Conservation (phyloP, 805 yeast genomes). For the Schwanniomyces yamadae region DNA sequence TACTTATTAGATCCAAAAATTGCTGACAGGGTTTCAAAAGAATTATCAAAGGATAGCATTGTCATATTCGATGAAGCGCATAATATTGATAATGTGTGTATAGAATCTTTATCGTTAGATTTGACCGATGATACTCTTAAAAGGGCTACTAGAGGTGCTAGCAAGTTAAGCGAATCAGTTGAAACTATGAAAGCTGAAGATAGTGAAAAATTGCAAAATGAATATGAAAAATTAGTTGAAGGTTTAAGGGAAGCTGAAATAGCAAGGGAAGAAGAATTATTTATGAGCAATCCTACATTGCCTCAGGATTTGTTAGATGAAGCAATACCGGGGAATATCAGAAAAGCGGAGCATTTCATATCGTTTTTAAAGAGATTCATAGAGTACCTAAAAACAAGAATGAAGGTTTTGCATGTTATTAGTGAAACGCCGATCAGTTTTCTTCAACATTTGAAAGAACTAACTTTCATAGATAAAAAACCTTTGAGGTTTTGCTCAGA, state of each 20-base stretch:
- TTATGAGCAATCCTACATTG: conserved; percentile 84
- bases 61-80: conserved; percentile 98
- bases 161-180: conserved; percentile 73
- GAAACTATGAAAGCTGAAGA: conserved; percentile 82
- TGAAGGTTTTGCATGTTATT: conserved; percentile 95
- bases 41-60: conserved; percentile 87
- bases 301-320: conserved; percentile 84
- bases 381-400: conserved; percentile 92
- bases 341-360: conserved; percentile 96
- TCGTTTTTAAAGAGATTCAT: conserved; percentile 90
- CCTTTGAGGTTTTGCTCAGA: conserved; percentile 93
- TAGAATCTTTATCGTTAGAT: conserved; percentile 89
- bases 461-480: conserved; percentile 88
- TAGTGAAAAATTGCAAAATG: conserved; percentile 80
- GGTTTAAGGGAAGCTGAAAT: conserved; percentile 85
- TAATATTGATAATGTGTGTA: conserved; percentile 97
- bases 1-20: conserved; percentile 95
- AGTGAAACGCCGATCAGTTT: conserved; percentile 97
- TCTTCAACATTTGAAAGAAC: conserved; percentile 85
- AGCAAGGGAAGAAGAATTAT: conserved; percentile 56
- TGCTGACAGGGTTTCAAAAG: conserved; percentile 91
- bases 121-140: conserved; percentile 86
- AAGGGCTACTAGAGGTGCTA: conserved; percentile 85
- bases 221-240: conserved; percentile 85
- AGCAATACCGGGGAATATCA: conserved; percentile 95